A percentile compares a stretch with the other conserved stretches of the same genome.
Conservation (phyloP, 306 rosid species). For the Quercus bicolor region DNA sequence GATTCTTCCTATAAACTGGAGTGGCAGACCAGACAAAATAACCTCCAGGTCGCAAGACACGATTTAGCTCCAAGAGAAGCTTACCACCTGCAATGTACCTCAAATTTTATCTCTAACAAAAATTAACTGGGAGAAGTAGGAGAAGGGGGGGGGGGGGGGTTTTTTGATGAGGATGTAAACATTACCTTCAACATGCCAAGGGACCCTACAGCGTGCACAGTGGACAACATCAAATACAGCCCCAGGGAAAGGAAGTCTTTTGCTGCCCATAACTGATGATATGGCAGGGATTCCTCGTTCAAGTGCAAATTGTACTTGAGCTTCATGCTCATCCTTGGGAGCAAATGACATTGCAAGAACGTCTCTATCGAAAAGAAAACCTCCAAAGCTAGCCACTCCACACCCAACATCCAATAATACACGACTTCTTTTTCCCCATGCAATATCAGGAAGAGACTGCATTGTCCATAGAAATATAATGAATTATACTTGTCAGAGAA, state of each 20-base stretch:
- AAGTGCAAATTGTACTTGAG: conserved; percentile 87
- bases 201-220: conserved; percentile 96
- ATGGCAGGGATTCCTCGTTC: conserved; percentile 91
- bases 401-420: conserved; percentile 86
- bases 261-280: conserved; percentile 75
- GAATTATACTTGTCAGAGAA: not conserved
- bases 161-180: not conserved
- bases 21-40: conserved; percentile 95
- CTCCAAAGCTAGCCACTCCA: conserved; percentile 94
- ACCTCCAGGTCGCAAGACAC: conserved; percentile 89
- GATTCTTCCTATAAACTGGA: conserved; percentile 76
- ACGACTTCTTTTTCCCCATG: conserved; percentile 87
- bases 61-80: conserved; percentile 78
- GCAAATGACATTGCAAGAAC: conserved; percentile 84
- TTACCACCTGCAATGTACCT: conserved; percentile 58
- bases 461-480: conserved; percentile 11
- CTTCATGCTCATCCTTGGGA: conserved; percentile 91
- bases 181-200: conserved; percentile 90
- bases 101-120: conserved; percentile 15
- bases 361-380: conserved; percentile 72
- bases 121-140: not conserved
- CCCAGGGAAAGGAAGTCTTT: conserved; percentile 72
- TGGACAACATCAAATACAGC: conserved; percentile 78
- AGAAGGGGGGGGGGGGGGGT: not conserved
- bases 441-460: conserved; percentile 67